These are phyloP conservation scores for Apostasia ramifera DNA, from an alignment of 106 monocot species.

Conservation along the genomic window DNA sequence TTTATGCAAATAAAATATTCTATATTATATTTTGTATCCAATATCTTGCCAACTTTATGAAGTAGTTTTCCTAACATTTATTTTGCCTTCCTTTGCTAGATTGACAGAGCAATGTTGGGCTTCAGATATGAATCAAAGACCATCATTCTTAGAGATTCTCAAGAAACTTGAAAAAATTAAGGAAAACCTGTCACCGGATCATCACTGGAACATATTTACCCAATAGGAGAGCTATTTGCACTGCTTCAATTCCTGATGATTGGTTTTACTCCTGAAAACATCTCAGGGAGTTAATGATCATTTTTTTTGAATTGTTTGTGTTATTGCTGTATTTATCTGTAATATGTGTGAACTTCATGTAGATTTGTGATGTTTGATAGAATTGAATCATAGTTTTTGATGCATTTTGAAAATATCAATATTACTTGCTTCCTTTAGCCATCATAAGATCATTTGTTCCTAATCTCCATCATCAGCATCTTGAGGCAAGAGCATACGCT, in stretches of 20 bases:
- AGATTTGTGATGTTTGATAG: background rate
- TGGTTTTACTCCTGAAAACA: too few relatives aligned
- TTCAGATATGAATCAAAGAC: conserved; percentile 67
- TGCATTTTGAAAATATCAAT: too few relatives aligned
- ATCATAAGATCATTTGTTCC: too few relatives aligned
- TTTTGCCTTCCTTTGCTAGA: conserved; percentile 15
- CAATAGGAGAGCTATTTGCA: background rate
- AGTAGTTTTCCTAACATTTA: background rate
- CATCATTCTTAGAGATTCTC: conserved; percentile 80
- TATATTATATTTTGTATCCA: too few relatives aligned
- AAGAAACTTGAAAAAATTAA: conserved; percentile 86
- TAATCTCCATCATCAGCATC: too few relatives aligned
- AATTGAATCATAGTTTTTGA: too few relatives aligned
- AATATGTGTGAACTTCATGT: background rate
- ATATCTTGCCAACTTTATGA: background rate
- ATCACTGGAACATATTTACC: conserved; percentile 59
- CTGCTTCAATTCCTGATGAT: background rate
- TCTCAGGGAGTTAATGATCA: too few relatives aligned
- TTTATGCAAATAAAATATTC: background rate
- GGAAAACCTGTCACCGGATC: conserved; percentile 50
- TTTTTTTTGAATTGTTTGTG: too few relatives aligned
- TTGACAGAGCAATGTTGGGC: conserved; percentile 81
- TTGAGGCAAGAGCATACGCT: too few relatives aligned
- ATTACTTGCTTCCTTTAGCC: too few relatives aligned
- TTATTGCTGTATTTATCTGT: background rate